Conservation (phyloP, 2,329 filamentous ascomycete species). For the Alternaria burnsii region DNA sequence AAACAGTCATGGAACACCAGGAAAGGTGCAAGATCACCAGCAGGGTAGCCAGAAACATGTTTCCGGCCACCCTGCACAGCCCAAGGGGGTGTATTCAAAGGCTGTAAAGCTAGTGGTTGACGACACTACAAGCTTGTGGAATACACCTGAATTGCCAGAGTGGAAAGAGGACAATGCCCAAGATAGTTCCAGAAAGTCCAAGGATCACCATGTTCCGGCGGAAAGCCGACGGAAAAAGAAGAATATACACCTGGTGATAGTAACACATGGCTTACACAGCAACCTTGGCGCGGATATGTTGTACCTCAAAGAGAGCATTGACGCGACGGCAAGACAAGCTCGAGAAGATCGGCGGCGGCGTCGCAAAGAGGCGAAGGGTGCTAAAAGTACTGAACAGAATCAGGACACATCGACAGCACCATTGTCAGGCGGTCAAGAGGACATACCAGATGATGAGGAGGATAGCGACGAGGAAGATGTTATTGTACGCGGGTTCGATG, state of each 20-base stretch:
- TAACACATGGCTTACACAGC: constrained; percentile 95
- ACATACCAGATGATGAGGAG: constrained; percentile 54
- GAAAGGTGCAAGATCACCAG: constrained; percentile 79
- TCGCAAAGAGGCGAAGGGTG: constrained; percentile 47
- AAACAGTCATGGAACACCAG: constrained; percentile 60
- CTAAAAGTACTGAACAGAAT: constrained; percentile 6
- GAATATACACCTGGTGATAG: constrained; percentile 86
- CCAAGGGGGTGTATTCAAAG: constrained; percentile 82
- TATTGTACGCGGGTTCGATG: constrained; percentile 87
- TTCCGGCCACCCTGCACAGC: constrained; percentile 66
- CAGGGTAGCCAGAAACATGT: constrained; percentile 65
- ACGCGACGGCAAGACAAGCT: constrained; percentile 78
- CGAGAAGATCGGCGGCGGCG: constrained; percentile 72
- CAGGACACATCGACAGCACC: constrained; percentile 54
- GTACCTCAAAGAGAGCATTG: constrained; percentile 96
- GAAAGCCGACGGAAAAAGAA: constrained; percentile 65
- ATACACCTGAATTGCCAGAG: constrained; percentile 82
- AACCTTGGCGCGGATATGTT: constrained; percentile 97
- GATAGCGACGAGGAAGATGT: constrained; percentile 82
- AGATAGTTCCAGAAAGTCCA: constrained; percentile 34
- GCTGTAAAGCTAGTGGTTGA: constrained; percentile 82
- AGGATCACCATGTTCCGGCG: constrained; percentile 30
- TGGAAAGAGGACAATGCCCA: constrained; percentile 56
- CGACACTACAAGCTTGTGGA: constrained; percentile 90
- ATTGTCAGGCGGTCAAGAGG: constrained; percentile 60